Evolutionary conservation across 495 filamentous ascomycete species (phyloP).

Genomic region (Penicillium canescens): DNA sequence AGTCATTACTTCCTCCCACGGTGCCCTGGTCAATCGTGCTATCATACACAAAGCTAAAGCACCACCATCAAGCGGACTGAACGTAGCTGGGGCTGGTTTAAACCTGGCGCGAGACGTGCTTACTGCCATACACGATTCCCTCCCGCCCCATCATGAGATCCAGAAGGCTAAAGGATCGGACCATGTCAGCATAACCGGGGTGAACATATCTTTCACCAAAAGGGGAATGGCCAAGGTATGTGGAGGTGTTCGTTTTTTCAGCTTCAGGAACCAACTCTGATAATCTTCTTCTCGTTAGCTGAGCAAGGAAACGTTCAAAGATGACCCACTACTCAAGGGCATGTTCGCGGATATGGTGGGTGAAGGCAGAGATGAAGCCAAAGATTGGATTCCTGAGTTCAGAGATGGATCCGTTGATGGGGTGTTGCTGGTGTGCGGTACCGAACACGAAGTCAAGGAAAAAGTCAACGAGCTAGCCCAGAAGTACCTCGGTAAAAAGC

Average conservation of each 20-base stretch:
- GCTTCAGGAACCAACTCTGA: not conserved
- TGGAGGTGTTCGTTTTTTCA: not conserved
- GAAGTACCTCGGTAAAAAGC: slow-evolving; percentile 2
- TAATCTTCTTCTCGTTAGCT: slow-evolving; percentile 5
- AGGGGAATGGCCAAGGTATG: slow-evolving; percentile 30
- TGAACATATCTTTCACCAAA: slow-evolving; percentile 31
- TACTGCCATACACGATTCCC: not conserved
- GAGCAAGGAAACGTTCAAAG: slow-evolving; percentile 8
- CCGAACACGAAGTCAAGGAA: slow-evolving; percentile 3
- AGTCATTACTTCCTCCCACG: slow-evolving; percentile 21
- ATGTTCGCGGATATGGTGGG: slow-evolving; percentile 5
- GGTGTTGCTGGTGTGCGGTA: slow-evolving; percentile 6
- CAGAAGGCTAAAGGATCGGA: not conserved
- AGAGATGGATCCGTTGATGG: slow-evolving; percentile 8
- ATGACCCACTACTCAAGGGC: slow-evolving; percentile 17
- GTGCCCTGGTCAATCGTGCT: slow-evolving; percentile 14
- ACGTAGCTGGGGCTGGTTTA: not conserved
- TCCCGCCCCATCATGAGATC: not conserved
- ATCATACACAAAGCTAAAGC: slow-evolving; percentile 11
- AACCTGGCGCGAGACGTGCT: not conserved
- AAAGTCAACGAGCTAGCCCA: not conserved
- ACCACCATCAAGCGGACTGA: not conserved
- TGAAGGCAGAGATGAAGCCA: slow-evolving; percentile 4
- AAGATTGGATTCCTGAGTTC: slow-evolving; percentile 9
- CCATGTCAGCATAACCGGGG: slow-evolving; percentile 12